phyloP scores from a whole-genome alignment of 2,329 filamentous ascomycete genomes.

The Stachybotrys elegans region DNA sequence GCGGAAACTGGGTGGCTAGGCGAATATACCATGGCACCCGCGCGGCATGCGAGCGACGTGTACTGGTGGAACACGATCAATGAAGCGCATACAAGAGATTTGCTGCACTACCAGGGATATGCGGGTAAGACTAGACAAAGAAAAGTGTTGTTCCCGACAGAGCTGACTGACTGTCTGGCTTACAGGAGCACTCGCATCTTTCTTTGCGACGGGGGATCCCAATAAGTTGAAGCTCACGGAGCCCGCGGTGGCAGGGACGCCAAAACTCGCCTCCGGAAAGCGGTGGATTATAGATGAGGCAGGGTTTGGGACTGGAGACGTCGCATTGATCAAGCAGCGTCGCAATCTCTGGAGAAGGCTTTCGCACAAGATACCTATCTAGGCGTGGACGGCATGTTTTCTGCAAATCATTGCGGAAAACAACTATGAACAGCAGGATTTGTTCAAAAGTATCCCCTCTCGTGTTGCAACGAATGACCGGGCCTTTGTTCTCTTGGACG shows the following conservation, averaged over 20 bases:
- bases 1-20: not conserved
- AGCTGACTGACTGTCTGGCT: not conserved
- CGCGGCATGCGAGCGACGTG: not conserved
- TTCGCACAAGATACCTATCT: not conserved
- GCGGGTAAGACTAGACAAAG: not conserved
- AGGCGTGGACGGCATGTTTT: too few relatives aligned
- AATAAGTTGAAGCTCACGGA: not conserved
- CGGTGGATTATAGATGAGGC: not conserved
- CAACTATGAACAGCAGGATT: too few relatives aligned
- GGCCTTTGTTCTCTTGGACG: too few relatives aligned
- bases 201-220: not conserved
- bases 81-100: not conserved
- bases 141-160: not conserved
- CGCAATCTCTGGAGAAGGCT: conserved; percentile 1
- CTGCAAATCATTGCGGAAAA: too few relatives aligned
- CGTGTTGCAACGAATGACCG: too few relatives aligned
- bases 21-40: not conserved
- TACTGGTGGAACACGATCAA: conserved; percentile 1
- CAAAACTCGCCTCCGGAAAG: not conserved
- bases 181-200: not conserved
- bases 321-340: not conserved
- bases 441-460: too few relatives aligned
- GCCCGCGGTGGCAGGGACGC: not conserved
- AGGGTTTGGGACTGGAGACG: not conserved
- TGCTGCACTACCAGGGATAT: not conserved